These are phyloP conservation scores for Blastomyces percursus DNA, from an alignment of 2,329 filamentous ascomycete genomes.

Conservation along the genomic window DNA sequence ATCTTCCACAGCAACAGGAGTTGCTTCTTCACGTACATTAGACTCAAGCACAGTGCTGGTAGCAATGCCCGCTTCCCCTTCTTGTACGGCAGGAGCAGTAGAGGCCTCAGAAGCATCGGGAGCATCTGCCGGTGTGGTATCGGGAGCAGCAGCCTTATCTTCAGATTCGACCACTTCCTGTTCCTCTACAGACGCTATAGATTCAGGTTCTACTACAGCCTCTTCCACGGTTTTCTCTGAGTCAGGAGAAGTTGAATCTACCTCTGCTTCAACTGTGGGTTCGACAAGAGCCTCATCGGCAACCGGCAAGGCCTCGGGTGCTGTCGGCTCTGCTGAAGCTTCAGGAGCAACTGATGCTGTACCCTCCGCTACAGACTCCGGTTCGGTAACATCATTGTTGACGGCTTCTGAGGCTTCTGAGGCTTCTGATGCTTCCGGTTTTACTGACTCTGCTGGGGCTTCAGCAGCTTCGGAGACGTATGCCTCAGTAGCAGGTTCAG, in stretches of 20 bases:
- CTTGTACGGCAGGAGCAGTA: not conserved
- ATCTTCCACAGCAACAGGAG: not conserved
- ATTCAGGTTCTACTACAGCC: not conserved
- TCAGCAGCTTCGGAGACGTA: not conserved
- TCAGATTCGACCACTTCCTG: not conserved
- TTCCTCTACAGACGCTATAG: not conserved
- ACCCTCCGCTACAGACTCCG: not conserved
- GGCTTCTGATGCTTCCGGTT: not conserved
- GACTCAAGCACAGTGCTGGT: not conserved
- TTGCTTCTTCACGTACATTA: not conserved
- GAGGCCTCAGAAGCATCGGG: not conserved
- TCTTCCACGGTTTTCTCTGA: not conserved
- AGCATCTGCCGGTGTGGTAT: not conserved
- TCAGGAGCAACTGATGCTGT: not conserved
- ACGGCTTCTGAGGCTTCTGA: not conserved
- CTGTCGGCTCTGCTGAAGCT: not conserved
- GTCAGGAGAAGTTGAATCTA: not conserved
- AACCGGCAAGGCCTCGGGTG: not conserved
- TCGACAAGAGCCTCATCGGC: not conserved
- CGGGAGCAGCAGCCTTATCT: conserved; percentile 7
- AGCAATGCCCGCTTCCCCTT: not conserved
- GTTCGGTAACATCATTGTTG: not conserved
- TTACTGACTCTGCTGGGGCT: not conserved
- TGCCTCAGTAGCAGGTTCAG: not conserved
- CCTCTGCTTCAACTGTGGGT: not conserved